Evolutionary conservation across 495 filamentous ascomycete species (phyloP).

Genomic region (Lasiosphaeria ovina): DNA sequence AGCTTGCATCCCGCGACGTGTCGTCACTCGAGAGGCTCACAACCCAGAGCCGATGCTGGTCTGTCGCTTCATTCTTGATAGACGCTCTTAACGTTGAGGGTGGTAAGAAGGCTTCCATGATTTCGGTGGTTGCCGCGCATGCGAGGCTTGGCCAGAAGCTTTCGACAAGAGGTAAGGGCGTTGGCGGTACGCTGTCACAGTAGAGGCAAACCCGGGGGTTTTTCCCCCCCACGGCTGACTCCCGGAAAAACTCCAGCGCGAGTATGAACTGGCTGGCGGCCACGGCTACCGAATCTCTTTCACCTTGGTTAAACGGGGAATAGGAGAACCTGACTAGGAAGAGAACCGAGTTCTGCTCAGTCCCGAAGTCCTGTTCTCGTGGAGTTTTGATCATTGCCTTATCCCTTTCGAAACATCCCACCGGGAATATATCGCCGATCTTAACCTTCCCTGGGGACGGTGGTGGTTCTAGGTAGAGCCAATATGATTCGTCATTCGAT

Average conservation of each 20-base stretch:
- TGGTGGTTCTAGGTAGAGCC: constrained; percentile 9
- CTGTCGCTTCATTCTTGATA: too few relatives aligned
- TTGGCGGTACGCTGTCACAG: too few relatives aligned
- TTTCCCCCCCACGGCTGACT: too few relatives aligned
- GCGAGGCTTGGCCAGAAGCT: too few relatives aligned
- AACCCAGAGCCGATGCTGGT: too few relatives aligned
- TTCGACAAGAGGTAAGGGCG: too few relatives aligned
- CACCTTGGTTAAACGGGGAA: not conserved
- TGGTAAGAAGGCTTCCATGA: too few relatives aligned
- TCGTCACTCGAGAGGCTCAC: too few relatives aligned
- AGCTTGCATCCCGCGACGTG: too few relatives aligned
- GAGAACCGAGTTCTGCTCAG: not conserved
- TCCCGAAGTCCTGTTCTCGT: not conserved
- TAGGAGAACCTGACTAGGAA: not conserved
- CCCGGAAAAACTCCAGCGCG: not conserved
- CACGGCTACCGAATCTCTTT: not conserved
- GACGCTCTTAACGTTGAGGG: too few relatives aligned
- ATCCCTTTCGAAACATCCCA: constrained; percentile 8
- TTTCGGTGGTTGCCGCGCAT: too few relatives aligned
- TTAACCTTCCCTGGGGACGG: constrained; percentile 6
- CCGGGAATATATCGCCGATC: constrained; percentile 5
- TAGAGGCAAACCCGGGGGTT: too few relatives aligned
- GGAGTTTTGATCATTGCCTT: constrained; percentile 14
- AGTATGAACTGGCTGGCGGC: not conserved
- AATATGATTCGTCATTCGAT: constrained; percentile 4